These are phyloP conservation scores for Ganoderma sinense DNA, from an alignment of 1,284 basidiomycete species.

Conservation along the genomic window DNA sequence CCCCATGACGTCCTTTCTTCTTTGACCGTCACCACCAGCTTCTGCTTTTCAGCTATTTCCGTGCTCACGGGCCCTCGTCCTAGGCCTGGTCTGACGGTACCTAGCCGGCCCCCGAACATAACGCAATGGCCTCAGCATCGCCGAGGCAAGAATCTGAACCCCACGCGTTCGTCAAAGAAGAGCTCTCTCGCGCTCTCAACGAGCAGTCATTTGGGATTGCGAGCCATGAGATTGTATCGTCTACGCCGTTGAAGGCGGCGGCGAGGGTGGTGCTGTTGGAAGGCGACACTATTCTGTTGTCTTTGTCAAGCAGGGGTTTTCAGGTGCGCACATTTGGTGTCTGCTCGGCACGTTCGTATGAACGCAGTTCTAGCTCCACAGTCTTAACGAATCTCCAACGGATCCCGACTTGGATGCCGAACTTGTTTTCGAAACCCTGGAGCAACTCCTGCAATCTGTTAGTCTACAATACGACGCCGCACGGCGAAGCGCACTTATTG, in stretches of 20 bases:
- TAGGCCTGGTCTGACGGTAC: no score
- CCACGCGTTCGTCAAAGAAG: slow-evolving; percentile 55
- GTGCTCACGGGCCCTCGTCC: background rate
- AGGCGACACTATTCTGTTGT: slow-evolving; percentile 52
- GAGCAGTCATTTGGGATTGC: slow-evolving; percentile 69
- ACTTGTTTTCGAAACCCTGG: slow-evolving; percentile 60
- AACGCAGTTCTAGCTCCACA: slow-evolving; percentile 21
- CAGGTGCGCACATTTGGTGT: slow-evolving; percentile 14
- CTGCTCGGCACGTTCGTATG: slow-evolving; percentile 2
- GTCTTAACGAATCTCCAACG: slow-evolving; percentile 25
- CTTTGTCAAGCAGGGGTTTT: slow-evolving; percentile 50
- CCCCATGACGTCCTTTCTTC: slow-evolving; percentile 11
- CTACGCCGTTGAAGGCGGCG: slow-evolving; percentile 53
- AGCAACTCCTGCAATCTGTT: slow-evolving; percentile 57
- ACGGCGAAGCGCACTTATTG: slow-evolving; percentile 53
- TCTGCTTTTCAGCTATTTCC: background rate
- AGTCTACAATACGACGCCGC: slow-evolving; percentile 57
- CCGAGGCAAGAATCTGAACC: slow-evolving; percentile 14
- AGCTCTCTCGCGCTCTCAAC: slow-evolving; percentile 59
- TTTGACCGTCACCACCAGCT: slow-evolving; percentile 7
- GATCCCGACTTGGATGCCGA: slow-evolving; percentile 25
- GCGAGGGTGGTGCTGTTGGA: slow-evolving; percentile 65
- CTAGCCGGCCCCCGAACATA: background rate
- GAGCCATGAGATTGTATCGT: slow-evolving; percentile 48
- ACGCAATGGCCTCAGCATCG: slow-evolving; percentile 5